Conservation (phyloP, 2,329 filamentous ascomycete genomes). For the Daldinia sp. region DNA sequence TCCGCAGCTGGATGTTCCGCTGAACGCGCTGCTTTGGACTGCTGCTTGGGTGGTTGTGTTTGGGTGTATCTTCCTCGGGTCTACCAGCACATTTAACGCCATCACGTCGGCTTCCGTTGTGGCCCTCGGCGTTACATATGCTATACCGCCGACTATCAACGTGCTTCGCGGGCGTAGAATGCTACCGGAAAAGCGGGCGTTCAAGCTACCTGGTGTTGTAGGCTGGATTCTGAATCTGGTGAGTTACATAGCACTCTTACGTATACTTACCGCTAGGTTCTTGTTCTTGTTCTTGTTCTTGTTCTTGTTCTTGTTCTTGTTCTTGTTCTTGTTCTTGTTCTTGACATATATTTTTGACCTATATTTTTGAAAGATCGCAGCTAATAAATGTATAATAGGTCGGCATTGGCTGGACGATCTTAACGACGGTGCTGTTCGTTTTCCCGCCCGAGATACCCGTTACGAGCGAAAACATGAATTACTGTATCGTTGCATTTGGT, state of each 20-base stretch:
- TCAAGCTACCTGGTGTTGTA: slow-evolving; percentile 65
- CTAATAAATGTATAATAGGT: slow-evolving; percentile 48
- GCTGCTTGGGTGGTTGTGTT: slow-evolving; percentile 73
- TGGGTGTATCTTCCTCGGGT: slow-evolving; percentile 77
- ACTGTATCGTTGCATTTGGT: slow-evolving; percentile 62
- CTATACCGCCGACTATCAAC: slow-evolving; percentile 78
- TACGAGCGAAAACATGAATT: slow-evolving; percentile 76
- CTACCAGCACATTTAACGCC: slow-evolving; percentile 75
- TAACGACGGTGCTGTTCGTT: slow-evolving; percentile 82
- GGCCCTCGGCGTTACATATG: slow-evolving; percentile 78
- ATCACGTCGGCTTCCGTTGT: slow-evolving; percentile 79
- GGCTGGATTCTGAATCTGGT: slow-evolving; percentile 72
- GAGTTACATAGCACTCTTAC: slow-evolving; percentile 37
- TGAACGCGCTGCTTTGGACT: slow-evolving; percentile 74
- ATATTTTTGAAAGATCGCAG: background rate
- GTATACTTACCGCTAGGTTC: slow-evolving; percentile 30
- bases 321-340: background rate
- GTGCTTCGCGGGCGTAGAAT: slow-evolving; percentile 73
- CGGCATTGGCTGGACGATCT: slow-evolving; percentile 72
- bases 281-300: background rate
- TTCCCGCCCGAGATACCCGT: slow-evolving; percentile 77
- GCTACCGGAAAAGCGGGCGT: slow-evolving; percentile 69
- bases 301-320: background rate
- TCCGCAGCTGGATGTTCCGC: slow-evolving; percentile 69
- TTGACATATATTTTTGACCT: background rate